phyloP scores from a whole-genome alignment of 75 land plant genomes.

The Picea sitchensis region DNA sequence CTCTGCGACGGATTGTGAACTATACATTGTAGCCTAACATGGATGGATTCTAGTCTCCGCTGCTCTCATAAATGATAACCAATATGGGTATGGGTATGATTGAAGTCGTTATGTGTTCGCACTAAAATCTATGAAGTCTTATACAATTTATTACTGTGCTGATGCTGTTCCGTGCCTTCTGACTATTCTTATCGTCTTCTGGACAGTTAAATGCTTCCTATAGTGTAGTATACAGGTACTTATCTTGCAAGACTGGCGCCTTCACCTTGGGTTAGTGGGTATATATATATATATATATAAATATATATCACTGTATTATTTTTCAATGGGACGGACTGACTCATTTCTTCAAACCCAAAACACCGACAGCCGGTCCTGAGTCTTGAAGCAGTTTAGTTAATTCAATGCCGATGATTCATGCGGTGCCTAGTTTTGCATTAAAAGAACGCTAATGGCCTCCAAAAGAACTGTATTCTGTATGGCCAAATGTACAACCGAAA shows the following conservation, averaged over 20 bases:
- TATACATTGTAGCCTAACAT: slow-evolving; percentile 3
- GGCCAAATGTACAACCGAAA: background rate
- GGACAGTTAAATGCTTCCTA: background rate
- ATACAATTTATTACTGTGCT: background rate
- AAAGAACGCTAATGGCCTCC: slow-evolving; percentile 4
- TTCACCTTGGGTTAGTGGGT: background rate
- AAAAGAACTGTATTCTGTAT: no score
- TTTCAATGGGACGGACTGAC: background rate
- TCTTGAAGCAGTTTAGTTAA: background rate
- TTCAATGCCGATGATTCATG: background rate
- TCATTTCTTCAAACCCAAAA: no score
- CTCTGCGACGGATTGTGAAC: background rate
- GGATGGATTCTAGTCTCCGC: background rate
- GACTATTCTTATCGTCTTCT: slow-evolving; percentile 8
- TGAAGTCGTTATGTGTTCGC: background rate
- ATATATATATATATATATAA: background rate
- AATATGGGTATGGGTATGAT: background rate
- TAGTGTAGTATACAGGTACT: background rate
- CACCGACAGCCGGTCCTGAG: background rate
- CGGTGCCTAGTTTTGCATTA: background rate
- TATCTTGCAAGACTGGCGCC: background rate
- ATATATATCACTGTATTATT: background rate
- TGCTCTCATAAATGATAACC: background rate
- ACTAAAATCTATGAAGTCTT: slow-evolving; percentile 8
- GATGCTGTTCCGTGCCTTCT: slow-evolving; percentile 4